Conservation (phyloP, 371 early-diverging fungal species). For the Batkoa obscura region DNA sequence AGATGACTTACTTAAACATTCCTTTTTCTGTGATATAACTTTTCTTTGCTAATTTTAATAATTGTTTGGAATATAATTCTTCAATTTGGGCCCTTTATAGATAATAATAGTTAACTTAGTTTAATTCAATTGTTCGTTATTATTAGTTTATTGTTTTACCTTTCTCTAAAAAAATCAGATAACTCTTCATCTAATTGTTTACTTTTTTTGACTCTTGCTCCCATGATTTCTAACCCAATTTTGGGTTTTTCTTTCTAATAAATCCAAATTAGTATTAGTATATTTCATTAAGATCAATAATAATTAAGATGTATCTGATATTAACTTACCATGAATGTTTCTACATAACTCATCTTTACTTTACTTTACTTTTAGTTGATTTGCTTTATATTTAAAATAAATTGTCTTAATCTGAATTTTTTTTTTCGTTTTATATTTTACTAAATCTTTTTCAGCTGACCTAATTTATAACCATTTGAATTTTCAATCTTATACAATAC, state of each 20-base stretch:
- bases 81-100: conserved; percentile 1
- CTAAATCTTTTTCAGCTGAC: too few relatives aligned
- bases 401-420: too few relatives aligned
- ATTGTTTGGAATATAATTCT: not conserved
- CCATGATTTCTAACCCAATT: not conserved
- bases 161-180: conserved; percentile 1
- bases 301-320: too few relatives aligned
- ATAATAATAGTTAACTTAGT: not conserved
- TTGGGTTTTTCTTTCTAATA: not conserved
- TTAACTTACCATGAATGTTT: too few relatives aligned
- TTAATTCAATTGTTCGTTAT: not conserved
- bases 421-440: too few relatives aligned
- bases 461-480: too few relatives aligned
- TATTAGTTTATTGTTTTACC: not conserved
- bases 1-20: not conserved
- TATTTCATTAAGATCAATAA: too few relatives aligned
- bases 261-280: too few relatives aligned
- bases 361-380: too few relatives aligned
- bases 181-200: conserved; percentile 1
- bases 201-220: not conserved
- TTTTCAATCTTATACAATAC: too few relatives aligned
- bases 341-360: too few relatives aligned
- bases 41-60: not conserved
- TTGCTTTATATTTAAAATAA: too few relatives aligned
- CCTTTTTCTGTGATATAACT: not conserved